Base-by-base conservation (phyloP, 495 filamentous ascomycete genomes). In the Penicillium lagena region DNA sequence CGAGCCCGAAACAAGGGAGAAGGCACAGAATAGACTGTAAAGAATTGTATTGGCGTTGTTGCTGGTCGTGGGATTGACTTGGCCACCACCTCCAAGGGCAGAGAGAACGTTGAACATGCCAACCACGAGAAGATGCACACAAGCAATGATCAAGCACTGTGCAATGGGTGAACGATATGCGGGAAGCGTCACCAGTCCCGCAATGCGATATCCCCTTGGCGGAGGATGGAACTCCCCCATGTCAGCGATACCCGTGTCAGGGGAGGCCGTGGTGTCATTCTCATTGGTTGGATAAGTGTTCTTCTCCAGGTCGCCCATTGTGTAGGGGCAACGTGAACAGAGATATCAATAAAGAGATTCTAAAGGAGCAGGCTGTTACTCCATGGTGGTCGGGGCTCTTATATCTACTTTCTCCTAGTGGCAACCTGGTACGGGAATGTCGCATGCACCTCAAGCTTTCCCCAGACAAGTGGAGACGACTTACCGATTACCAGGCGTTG, bases 41-140 rank as follows among this genome's bases (percentile, higher is more conserved):
- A 50, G 29, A 9, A 50, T 50, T 12, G 48, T 46, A 11, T 50
- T 50, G 12, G 48, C 48, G 37, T 50, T 50, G 27, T 50, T 50
- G 15, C 48, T 50, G 3, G 48, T 50, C 6, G 48, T 50, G 1
- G 48, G 48, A 31, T 50, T 43, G 13, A 50, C 42, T 35, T 50
- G 48, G 15, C 48, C 48, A 39, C 48, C 48, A 14, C 48, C 48
- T 9, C 48, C 48, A 1, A 50, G 48, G 1, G 48, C 48, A 27
- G 42, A 46, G 5, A 50, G 42, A 30, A 50, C 48, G 14, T 50
- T 50, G 15, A 50, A 50, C 48, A 46, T 46, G 7, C 48, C 48
- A 13, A 50, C 48, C 8, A 50, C 48, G 9, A 46, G 27, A 14
- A 50, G 48, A 27, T 50, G 48, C 12, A 50, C 48, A 40, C 35